phyloP scores from a whole-genome alignment of 306 rosid genomes.

The Ormosia emarginata region DNA sequence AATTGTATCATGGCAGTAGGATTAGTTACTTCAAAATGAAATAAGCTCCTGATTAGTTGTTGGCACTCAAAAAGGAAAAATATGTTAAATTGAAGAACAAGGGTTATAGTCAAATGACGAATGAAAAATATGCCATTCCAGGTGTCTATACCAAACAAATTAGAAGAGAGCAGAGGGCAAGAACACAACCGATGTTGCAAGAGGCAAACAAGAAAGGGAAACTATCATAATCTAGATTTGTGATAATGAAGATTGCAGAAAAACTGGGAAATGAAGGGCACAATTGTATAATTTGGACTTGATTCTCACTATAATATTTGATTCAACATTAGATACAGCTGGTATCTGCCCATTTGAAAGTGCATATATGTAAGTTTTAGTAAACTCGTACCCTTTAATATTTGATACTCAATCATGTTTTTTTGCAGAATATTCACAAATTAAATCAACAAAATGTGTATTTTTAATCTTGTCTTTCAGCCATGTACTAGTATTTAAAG shows the following conservation, averaged over 20 bases:
- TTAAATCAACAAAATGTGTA: not conserved
- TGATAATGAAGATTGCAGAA: not conserved
- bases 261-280: not conserved
- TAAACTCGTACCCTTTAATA: not conserved
- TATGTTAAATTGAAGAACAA: not conserved
- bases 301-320: not conserved
- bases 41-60: not conserved
- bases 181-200: not conserved
- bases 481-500: not conserved
- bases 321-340: not conserved
- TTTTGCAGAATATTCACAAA: not conserved
- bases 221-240: not conserved
- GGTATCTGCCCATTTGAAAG: not conserved
- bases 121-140: not conserved
- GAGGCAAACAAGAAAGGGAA: not conserved
- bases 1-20: not conserved
- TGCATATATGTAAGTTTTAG: not conserved
- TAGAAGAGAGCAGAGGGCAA: not conserved
- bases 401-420: not conserved
- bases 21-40: not conserved
- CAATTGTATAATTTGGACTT: not conserved
- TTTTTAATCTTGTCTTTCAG: not conserved
- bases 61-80: not conserved
- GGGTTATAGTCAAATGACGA: not conserved
- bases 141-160: not conserved